These are phyloP conservation scores for Pseudohalonectria lignicola DNA, from an alignment of 2,329 filamentous ascomycete genomes.

Conservation along the genomic window DNA sequence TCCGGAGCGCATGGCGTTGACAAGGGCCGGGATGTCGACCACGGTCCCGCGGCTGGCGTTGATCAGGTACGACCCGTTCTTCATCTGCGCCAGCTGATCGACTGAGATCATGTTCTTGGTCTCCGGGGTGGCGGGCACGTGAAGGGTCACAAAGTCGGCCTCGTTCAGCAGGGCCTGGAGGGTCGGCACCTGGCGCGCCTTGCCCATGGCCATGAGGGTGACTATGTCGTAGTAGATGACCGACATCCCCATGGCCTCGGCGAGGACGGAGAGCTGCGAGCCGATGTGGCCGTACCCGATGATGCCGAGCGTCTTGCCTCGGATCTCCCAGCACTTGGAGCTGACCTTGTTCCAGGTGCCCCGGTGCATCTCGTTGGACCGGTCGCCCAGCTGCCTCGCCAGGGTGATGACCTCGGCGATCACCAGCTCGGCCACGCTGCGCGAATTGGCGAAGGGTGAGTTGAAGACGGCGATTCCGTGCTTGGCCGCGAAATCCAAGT, in stretches of 20 bases:
- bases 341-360: conserved; percentile 98
- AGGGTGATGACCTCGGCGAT: conserved; percentile 89
- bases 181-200: conserved; percentile 69
- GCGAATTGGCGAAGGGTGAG: conserved; percentile 95
- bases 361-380: conserved; percentile 85
- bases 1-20: conserved; percentile 74
- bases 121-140: conserved; percentile 88
- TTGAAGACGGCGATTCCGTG: conserved; percentile 97
- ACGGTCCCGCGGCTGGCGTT: conserved; percentile 92
- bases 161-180: conserved; percentile 65
- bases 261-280: conserved; percentile 86
- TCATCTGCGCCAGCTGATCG: conserved; percentile 76
- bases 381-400: conserved; percentile 84
- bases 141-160: conserved; percentile 87
- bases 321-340: conserved; percentile 92
- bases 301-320: conserved; percentile 93
- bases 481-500: conserved; percentile 70
- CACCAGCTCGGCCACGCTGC: conserved; percentile 91
- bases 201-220: conserved; percentile 90
- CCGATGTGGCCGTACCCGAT: conserved; percentile 97
- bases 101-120: conserved; percentile 87
- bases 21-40: conserved; percentile 84
- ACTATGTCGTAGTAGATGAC: conserved; percentile 96
- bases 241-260: conserved; percentile 95
- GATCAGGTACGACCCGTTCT: conserved; percentile 84